Conservation (phyloP, 306 rosid species). For the Vigna hirtella region DNA sequence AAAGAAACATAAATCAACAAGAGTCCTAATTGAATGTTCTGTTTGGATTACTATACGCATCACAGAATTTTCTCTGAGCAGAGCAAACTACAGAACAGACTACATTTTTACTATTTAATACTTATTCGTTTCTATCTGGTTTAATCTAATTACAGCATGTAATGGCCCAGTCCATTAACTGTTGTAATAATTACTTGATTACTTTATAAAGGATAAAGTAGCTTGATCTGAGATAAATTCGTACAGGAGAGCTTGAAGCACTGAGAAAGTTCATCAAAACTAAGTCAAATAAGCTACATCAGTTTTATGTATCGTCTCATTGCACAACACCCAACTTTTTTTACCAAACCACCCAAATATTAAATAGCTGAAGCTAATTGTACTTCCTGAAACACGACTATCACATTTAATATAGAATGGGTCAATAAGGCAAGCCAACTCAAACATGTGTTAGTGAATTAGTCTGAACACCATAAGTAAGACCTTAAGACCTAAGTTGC, state of each 20-base stretch:
- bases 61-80: neutral
- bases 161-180: neutral
- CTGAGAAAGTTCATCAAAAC: conserved; percentile 13
- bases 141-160: neutral
- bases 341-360: neutral
- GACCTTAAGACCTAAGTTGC: neutral
- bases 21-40: conserved; percentile 15
- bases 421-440: conserved; percentile 4
- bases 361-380: neutral
- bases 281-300: neutral
- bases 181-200: neutral
- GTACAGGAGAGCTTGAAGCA: no score
- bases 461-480: conserved; percentile 7
- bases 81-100: conserved; percentile 15
- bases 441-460: conserved; percentile 8
- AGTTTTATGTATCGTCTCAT: neutral
- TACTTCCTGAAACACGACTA: neutral
- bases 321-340: neutral
- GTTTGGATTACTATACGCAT: neutral
- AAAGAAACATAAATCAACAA: neutral
- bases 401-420: neutral
- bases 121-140: neutral
- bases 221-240: no score
- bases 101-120: neutral
- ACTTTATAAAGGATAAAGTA: neutral